phyloP scores from a whole-genome alignment of 768 basidiomycete species.

The Collybiopsis luxurians region DNA sequence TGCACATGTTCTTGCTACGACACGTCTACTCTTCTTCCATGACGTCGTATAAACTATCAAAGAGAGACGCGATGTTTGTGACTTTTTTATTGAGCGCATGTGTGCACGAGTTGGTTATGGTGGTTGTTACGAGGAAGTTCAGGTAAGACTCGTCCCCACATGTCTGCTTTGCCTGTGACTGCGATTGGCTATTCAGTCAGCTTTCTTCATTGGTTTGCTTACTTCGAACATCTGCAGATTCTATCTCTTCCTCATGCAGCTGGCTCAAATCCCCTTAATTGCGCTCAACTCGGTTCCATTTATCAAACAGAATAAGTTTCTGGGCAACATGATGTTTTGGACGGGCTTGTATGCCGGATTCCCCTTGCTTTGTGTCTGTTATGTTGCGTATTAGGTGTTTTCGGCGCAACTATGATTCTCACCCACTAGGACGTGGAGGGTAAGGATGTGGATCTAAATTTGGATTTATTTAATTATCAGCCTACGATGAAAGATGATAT shows the following conservation, averaged over 20 bases:
- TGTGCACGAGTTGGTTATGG: conserved; percentile 96
- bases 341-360: conserved; percentile 88
- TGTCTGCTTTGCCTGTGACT: too few species aligned
- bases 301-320: conserved; percentile 76
- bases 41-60: conserved; percentile 69
- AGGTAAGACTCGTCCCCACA: conserved; percentile 70
- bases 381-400: conserved; percentile 53
- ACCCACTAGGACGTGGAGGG: neutral
- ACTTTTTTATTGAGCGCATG: conserved; percentile 91
- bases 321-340: conserved; percentile 93
- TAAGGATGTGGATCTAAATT: neutral
- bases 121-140: conserved; percentile 90
- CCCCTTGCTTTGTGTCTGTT: conserved; percentile 86
- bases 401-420: too few species aligned
- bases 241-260: conserved; percentile 37
- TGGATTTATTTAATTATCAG: too few species aligned
- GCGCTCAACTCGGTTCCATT: conserved; percentile 70
- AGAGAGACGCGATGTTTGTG: conserved; percentile 80
- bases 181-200: too few species aligned
- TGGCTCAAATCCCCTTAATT: conserved; percentile 92
- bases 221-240: conserved; percentile 49
- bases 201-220: neutral
- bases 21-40: conserved; percentile 95
- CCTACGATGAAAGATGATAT: too few species aligned
- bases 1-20: conserved; percentile 87